Base-by-base conservation (phyloP, 139 green algal genomes). In the Gonium pectorale region DNA sequence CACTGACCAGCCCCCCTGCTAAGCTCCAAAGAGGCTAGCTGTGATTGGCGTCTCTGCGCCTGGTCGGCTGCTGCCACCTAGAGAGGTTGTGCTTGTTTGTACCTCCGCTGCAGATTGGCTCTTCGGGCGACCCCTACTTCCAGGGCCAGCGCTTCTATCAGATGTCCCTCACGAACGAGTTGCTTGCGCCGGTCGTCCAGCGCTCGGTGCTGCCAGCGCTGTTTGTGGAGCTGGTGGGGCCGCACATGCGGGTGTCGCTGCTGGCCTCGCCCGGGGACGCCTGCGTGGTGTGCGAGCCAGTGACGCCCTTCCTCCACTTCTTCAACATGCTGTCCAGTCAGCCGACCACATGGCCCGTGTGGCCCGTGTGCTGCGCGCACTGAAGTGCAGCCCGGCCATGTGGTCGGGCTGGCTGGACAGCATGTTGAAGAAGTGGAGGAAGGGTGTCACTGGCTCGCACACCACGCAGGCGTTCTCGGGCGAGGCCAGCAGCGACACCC, bases 71-170 rank as follows among this genome's bases (percentile, higher is more conserved):
- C n/a, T n/a, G 6, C n/a, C n/a, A n/a, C n/a, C n/a, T n/a, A n/a
- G n/a, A n/a, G n/a, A n/a, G n/a, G n/a, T n/a, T n/a, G 19, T 64
- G 19, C 22, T 27, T 64, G 56, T 6, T 64, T n/a, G 6, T 64
- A n/a, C 56, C 56, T 64, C 56, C 22, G 6, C 38, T n/a, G 37
- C 66, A 73, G 66, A 51, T 73, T 52, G 66, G 66, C 66, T 54
- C 11, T 15, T 8, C 6, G 37, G 63, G 63, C 63, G 66, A 73
- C 38, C 38, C 66, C 38, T 73, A 73, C 38, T 73, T 73, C 22
- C 66, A 73, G n/a, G 38, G 66, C 66, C 62, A 73, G 66, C 66
- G 66, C 5, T 73, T 54, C 38, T 73, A 73, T 37, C 66, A 73
- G 38, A 15, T 73, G 37, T 73, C 29, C 38, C 66, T 73, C 17